Evolutionary conservation across 1,284 basidiomycete species (phyloP), one percentile per base, ranked within the genome.

Genomic region (Schizophyllum amplum): DNA sequence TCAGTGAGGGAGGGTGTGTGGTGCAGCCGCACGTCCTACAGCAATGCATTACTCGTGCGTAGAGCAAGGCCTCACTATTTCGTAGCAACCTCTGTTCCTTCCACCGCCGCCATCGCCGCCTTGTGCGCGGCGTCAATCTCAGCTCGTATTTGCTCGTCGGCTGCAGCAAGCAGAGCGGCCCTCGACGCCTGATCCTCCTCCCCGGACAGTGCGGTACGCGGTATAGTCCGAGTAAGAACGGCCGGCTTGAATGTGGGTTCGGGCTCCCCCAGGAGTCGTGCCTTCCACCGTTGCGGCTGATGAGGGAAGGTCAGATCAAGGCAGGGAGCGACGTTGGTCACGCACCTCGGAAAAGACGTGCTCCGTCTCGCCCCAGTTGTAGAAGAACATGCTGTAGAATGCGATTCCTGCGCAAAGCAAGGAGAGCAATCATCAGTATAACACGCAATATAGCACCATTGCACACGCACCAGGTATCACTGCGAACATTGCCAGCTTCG

Each of bases 341-440:
- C 83, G 64, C 61, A 87, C 85, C 20, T 83, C 82, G 68, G 76
- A 78, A 68, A 87, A 87, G 33, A 86, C 82, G 66, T 87, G 86
- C 27, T 87, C 86, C 53, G 74, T 71, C 24, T 84, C 81, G 4
- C 86, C 86, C 67, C 82, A 87, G 66, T 87, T 84, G 53, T 79
- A 78, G 54, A 82, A 70, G 65, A 87, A 83, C n/a, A 83, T 70
- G 6, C 76, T 76, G 60, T 88, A 87, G 3, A 82, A 25, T 20
- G 75, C 63, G 15, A 76, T 69, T 27, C 71, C 86, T 87, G 59
- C 5, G 24, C n/a, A 51, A 13, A n/a, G 22, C 2, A 23, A 9
- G n/a, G 42, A 24, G 21, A 23, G 27, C 22, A 48, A 46, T 52
- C 21, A 51, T 13, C 7, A 26, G 51, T 22, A 54, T 47, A 42